These are phyloP conservation scores for Xenosphaeropsis pyriputrescens DNA, from an alignment of 2,329 filamentous ascomycete species.

Conservation along the genomic window DNA sequence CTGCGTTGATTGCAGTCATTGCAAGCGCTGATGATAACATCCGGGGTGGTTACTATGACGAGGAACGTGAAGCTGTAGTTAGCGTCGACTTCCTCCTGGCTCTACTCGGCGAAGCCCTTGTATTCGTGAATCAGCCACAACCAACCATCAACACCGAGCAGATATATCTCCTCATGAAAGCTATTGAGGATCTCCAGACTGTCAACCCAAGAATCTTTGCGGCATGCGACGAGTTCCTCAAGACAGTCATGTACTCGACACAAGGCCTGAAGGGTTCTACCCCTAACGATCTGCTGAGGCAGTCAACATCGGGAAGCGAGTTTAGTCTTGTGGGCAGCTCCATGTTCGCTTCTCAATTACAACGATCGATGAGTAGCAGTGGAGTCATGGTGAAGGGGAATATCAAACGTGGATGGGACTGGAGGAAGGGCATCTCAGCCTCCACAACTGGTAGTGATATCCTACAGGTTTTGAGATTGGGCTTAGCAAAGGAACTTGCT, in stretches of 20 bases:
- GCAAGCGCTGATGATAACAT: constrained; percentile 81
- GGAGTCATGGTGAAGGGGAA: constrained; percentile 30
- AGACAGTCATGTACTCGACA: constrained; percentile 57
- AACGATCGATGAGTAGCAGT: constrained; percentile 42
- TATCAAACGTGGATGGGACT: constrained; percentile 56
- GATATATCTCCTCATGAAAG: constrained; percentile 60
- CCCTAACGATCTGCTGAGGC: constrained; percentile 53
- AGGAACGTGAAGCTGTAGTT: constrained; percentile 65
- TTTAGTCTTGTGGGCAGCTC: constrained; percentile 55
- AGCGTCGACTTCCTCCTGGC: constrained; percentile 77
- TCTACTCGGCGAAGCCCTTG: constrained; percentile 69
- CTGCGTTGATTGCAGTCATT: constrained; percentile 69
- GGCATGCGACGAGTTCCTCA: constrained; percentile 66
- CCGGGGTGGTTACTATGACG: constrained; percentile 78
- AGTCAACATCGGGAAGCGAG: constrained; percentile 44
- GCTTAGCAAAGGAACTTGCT: constrained; percentile 60
- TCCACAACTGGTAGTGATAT: constrained; percentile 52
- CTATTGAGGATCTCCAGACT: constrained; percentile 67
- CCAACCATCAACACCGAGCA: constrained; percentile 54
- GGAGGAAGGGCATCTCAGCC: constrained; percentile 41
- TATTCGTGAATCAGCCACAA: constrained; percentile 53
- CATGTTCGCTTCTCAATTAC: constrained; percentile 49
- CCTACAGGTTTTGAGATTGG: constrained; percentile 56
- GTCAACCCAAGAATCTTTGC: constrained; percentile 58
- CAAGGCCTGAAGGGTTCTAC: constrained; percentile 46